A percentile compares a stretch with the other conserved stretches of the same genome.
Evolutionary conservation across 2,329 filamentous ascomycete species (phyloP).

Genomic region (Epichloe elymi): DNA sequence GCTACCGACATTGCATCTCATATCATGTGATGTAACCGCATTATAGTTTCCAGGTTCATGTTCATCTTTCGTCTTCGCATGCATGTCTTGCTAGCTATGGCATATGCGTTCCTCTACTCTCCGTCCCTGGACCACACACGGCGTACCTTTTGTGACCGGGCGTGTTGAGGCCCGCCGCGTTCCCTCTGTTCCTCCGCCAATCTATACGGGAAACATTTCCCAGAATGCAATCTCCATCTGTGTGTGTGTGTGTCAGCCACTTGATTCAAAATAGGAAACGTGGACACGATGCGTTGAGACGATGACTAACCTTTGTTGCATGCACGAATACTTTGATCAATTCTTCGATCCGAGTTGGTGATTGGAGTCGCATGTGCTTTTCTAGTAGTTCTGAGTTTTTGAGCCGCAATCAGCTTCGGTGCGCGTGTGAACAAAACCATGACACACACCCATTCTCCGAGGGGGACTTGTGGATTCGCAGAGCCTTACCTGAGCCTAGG

Average conservation of each 20-base stretch:
- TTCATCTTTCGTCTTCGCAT: too few relatives aligned
- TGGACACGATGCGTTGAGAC: too few relatives aligned
- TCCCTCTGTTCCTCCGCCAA: background rate
- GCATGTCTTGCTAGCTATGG: background rate
- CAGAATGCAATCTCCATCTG: conserved; percentile 41
- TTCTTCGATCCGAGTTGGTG: conserved; percentile 64
- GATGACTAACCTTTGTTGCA: conserved; percentile 56
- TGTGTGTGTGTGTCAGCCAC: background rate
- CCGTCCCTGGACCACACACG: background rate
- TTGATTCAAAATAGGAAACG: background rate
- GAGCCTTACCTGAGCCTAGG: conserved; percentile 48
- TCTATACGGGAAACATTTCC: conserved; percentile 34
- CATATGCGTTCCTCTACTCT: background rate
- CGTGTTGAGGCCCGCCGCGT: background rate
- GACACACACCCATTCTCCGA: background rate
- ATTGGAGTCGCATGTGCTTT: conserved; percentile 58
- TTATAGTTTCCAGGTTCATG: too few relatives aligned
- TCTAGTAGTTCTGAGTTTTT: conserved; percentile 53
- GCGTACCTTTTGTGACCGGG: background rate
- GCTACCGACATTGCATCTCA: too few relatives aligned
- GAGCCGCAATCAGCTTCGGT: background rate
- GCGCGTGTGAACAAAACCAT: background rate
- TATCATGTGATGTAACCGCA: too few relatives aligned
- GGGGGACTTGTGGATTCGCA: background rate
- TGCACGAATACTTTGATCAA: conserved; percentile 74